Evolutionary conservation across 352 stramenopile species (phyloP).

Genomic region (Thalassiosira livingstoniorum): DNA sequence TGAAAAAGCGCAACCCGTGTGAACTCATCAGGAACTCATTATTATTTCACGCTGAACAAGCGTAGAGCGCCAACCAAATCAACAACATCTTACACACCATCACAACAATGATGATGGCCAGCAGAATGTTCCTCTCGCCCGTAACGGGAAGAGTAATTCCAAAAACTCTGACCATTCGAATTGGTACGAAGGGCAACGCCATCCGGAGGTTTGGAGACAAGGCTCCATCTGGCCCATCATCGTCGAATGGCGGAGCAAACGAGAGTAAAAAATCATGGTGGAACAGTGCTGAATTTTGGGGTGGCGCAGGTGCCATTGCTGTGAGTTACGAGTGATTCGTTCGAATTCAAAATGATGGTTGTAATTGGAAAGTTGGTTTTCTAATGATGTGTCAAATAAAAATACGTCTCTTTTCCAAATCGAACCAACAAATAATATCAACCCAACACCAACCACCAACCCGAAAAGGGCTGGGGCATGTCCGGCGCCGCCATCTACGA

Average conservation of each 20-base stretch:
- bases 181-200: conserved; percentile 10
- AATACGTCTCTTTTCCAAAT: too few species aligned
- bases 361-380: too few species aligned
- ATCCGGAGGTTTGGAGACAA: conserved; percentile 48
- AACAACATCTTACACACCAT: too few species aligned
- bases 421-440: background rate
- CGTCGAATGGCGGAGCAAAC: background rate
- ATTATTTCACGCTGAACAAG: too few species aligned
- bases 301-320: conserved; percentile 68
- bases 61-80: too few species aligned
- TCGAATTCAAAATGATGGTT: too few species aligned
- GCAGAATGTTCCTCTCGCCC: conserved; percentile 23
- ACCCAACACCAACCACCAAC: background rate
- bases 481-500: conserved; percentile 89
- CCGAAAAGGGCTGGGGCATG: conserved; percentile 74
- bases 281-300: conserved; percentile 77
- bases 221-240: background rate
- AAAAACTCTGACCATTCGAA: conserved; percentile 9
- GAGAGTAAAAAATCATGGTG: conserved; percentile 61
- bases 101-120: conserved; percentile 25
- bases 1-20: too few species aligned
- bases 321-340: too few species aligned
- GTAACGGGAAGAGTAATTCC: conserved; percentile 24
- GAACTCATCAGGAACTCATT: too few species aligned
- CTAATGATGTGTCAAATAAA: too few species aligned